phyloP scores from a whole-genome alignment of 306 rosid species.

The Cucurbita moschata region DNA sequence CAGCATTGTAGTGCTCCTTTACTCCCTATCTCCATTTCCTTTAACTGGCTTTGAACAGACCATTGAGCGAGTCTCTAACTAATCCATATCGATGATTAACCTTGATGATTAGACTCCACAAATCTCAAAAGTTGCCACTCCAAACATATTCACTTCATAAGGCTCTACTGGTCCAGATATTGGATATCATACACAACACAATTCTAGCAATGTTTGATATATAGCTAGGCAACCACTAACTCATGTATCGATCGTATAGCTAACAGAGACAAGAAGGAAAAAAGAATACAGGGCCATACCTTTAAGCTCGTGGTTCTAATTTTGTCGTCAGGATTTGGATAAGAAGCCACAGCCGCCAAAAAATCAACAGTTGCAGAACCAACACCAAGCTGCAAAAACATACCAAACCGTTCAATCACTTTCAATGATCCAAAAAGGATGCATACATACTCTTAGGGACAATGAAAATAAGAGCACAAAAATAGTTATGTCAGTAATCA shows the following conservation, averaged over 20 bases:
- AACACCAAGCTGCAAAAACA: constrained; percentile 45
- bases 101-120: neutral
- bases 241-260: neutral
- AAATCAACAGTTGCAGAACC: constrained; percentile 47
- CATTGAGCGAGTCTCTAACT: neutral
- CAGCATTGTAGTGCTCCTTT: neutral
- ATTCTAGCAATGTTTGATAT: neutral
- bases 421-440: neutral
- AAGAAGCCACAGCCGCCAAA: constrained; percentile 46
- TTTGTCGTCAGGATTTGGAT: constrained; percentile 69
- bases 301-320: constrained; percentile 53
- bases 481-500: neutral
- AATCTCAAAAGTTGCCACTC: neutral
- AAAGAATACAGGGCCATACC: constrained; percentile 14
- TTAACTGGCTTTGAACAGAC: neutral
- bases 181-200: neutral
- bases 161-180: neutral
- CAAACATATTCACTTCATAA: neutral
- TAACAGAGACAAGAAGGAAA: neutral
- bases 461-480: too few species aligned
- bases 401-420: neutral
- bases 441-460: neutral
- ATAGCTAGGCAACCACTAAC: neutral
- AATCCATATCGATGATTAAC: neutral
- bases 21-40: neutral